Percentiles rank a stretch among this genome's conserved stretches.
phyloP scores from a whole-genome alignment of 2,329 filamentous ascomycete species.

The Cercospora nicotianae region DNA sequence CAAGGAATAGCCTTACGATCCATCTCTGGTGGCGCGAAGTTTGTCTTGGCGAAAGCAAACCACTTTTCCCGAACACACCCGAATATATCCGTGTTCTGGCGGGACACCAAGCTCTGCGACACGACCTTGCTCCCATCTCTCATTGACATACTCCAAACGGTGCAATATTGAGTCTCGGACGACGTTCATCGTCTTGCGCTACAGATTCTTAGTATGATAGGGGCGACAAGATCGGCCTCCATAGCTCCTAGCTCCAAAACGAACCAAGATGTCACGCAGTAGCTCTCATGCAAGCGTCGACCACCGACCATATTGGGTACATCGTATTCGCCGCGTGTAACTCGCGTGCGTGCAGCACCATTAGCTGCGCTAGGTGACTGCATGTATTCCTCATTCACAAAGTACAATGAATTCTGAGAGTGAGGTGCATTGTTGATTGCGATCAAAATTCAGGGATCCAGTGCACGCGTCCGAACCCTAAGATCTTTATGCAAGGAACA shows the following conservation, averaged over 20 bases:
- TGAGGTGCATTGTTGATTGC: too few species aligned
- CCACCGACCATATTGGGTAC: neutral
- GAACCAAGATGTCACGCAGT: conserved; percentile 3
- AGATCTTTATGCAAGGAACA: neutral
- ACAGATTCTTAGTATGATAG: neutral
- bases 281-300: neutral
- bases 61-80: neutral
- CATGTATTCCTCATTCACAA: neutral
- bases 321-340: neutral
- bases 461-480: neutral
- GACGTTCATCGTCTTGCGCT: neutral
- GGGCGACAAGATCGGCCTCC: neutral
- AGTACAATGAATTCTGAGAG: neutral
- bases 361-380: neutral
- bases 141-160: too few species aligned
- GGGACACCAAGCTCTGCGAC: neutral
- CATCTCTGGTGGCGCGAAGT: neutral
- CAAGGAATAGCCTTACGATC: too few species aligned
- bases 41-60: neutral
- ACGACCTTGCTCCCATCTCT: too few species aligned
- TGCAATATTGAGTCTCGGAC: too few species aligned
- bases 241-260: neutral
- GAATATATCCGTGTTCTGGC: neutral
- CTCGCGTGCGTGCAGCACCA: neutral
- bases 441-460: too few species aligned